Evolutionary conservation across 768 basidiomycete genomes (phyloP).

Genomic region (Tricholoma saponaceum): DNA sequence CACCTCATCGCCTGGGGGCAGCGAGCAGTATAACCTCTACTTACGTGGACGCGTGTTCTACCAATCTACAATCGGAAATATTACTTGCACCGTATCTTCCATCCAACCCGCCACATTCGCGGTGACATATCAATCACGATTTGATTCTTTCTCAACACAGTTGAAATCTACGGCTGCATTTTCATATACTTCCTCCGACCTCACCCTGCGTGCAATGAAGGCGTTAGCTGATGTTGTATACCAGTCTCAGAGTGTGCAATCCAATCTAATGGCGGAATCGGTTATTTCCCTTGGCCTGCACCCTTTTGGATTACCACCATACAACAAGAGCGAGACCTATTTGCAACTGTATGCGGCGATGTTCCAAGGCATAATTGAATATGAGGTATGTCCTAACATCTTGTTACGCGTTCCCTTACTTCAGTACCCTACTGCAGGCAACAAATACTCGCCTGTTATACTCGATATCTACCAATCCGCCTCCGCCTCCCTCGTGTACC

Average conservation of each 20-base stretch:
- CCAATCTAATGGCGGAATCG: conserved; percentile 16
- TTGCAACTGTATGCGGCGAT: too few relatives aligned
- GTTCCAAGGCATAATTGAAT: too few relatives aligned
- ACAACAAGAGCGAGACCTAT: too few relatives aligned
- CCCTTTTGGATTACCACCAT: too few relatives aligned
- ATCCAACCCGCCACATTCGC: too few relatives aligned
- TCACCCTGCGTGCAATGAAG: conserved; percentile 7
- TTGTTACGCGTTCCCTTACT: too few relatives aligned
- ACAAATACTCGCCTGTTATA: background rate
- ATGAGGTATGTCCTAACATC: too few relatives aligned
- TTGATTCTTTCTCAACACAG: background rate
- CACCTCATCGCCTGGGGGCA: background rate
- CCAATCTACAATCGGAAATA: conserved; percentile 8
- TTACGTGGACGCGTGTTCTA: conserved; percentile 5
- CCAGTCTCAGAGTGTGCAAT: conserved; percentile 7
- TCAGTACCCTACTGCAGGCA: background rate
- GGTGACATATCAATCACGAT: conserved; percentile 8
- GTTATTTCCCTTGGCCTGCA: conserved; percentile 8
- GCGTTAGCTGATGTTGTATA: conserved; percentile 6
- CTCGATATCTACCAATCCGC: background rate
- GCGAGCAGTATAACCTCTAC: conserved; percentile 8
- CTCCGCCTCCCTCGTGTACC: background rate
- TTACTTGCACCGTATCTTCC: too few relatives aligned
- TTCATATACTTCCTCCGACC: background rate
- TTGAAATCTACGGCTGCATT: background rate